phyloP scores from a whole-genome alignment of 2,329 filamentous ascomycete species.

The Fusarium sp. region DNA sequence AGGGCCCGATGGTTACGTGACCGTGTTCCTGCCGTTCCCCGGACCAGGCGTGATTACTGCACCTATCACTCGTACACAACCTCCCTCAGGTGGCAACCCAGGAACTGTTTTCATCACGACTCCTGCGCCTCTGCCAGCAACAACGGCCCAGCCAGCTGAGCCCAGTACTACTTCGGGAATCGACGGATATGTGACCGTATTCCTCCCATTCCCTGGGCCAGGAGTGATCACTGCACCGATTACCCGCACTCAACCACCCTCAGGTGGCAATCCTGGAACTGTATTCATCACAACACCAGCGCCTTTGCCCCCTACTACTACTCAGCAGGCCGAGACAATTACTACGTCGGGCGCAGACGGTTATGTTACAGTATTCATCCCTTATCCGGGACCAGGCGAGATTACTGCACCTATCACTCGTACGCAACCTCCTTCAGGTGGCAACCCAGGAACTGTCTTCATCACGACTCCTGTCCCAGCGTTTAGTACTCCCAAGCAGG shows the following conservation, averaged over 20 bases:
- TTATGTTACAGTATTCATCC: constrained; percentile 24
- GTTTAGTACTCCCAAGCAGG: no score
- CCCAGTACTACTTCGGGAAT: background rate
- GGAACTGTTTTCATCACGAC: constrained; percentile 25
- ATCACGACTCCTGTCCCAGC: constrained; percentile 22
- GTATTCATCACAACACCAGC: constrained; percentile 20
- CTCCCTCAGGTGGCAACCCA: constrained; percentile 6
- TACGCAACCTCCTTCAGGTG: constrained; percentile 23
- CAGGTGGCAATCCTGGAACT: constrained; percentile 22
- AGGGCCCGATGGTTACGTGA: constrained; percentile 19
- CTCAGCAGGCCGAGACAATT: constrained; percentile 7
- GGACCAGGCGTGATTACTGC: constrained; percentile 22
- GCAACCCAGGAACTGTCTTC: constrained; percentile 27
- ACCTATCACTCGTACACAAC: constrained; percentile 13
- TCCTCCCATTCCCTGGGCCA: constrained; percentile 17
- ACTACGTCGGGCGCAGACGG: constrained; percentile 16
- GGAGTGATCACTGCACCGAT: constrained; percentile 16
- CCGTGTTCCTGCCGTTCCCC: constrained; percentile 25
- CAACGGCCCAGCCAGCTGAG: background rate
- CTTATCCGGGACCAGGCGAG: constrained; percentile 22
- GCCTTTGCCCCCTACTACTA: constrained; percentile 5
- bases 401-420: constrained; percentile 23
- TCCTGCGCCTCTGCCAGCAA: background rate
- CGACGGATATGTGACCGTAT: constrained; percentile 15
- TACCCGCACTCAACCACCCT: constrained; percentile 16